A percentile compares a stretch with the other conserved stretches of the same genome.
Conservation (phyloP, 176 grass and related monocot species). For the Oryza rufipogon region DNA sequence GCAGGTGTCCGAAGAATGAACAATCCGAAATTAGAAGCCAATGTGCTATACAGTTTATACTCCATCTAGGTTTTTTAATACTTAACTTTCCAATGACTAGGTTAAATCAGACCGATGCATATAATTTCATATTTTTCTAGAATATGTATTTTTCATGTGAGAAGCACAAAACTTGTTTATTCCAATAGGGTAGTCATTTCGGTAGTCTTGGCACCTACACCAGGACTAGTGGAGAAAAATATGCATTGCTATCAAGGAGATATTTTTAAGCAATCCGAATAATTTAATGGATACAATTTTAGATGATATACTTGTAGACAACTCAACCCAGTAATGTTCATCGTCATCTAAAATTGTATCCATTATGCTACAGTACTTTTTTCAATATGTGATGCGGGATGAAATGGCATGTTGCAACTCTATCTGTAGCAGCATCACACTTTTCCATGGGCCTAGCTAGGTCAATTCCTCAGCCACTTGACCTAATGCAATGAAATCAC, state of each 20-base stretch:
- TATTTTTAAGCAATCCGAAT: neutral
- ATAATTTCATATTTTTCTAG: neutral
- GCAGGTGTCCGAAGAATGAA: neutral
- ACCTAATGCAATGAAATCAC: neutral
- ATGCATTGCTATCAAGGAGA: neutral
- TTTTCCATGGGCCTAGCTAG: neutral
- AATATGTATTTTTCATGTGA: neutral
- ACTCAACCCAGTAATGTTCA: neutral
- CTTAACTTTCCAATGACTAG: neutral
- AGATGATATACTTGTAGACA: neutral
- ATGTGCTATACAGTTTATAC: too few relatives aligned
- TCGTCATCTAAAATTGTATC: neutral
- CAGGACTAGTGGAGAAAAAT: neutral
- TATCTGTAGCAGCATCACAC: neutral
- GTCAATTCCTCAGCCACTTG: neutral
- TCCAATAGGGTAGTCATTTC: neutral
- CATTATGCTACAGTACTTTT: too few relatives aligned
- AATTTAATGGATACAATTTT: neutral
- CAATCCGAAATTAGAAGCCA: neutral
- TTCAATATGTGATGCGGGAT: too few relatives aligned
- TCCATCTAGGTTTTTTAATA: too few relatives aligned
- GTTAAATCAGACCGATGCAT: neutral
- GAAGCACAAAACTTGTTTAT: neutral
- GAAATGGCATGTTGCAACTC: neutral
- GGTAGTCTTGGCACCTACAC: neutral